Percentiles rank a stretch among this genome's conserved stretches.
Conservation (phyloP, 768 basidiomycete species). For the Collybiopsis luxurians region DNA sequence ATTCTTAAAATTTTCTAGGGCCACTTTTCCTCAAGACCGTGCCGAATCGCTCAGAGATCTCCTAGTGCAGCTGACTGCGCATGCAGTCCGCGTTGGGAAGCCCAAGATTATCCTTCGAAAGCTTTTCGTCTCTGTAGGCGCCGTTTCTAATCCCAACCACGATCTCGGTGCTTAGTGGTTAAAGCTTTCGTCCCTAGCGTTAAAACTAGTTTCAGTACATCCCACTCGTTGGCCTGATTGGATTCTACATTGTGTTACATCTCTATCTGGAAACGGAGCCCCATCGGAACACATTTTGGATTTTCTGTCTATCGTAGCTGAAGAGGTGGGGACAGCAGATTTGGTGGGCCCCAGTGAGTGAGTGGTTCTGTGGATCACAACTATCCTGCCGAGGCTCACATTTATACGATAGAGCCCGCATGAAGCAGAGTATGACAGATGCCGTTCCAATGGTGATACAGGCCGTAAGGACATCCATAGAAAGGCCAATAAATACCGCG, state of each 20-base stretch:
- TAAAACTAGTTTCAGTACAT: conserved; percentile 61
- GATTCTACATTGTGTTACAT: conserved; percentile 61
- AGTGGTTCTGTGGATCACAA: conserved; percentile 23
- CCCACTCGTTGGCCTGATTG: conserved; percentile 74
- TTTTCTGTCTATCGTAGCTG: conserved; percentile 79
- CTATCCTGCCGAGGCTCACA: conserved; percentile 5
- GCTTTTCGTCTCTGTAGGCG: conserved; percentile 79
- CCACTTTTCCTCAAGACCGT: conserved; percentile 65
- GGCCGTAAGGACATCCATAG: conserved; percentile 60
- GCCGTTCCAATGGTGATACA: conserved; percentile 71
- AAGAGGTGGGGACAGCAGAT: conserved; percentile 78
- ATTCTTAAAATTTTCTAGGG: too few relatives aligned
- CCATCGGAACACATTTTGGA: conserved; percentile 63
- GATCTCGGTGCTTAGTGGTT: conserved; percentile 6
- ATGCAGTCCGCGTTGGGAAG: conserved; percentile 55
- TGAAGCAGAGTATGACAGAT: conserved; percentile 63
- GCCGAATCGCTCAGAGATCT: conserved; percentile 58
- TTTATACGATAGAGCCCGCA: conserved; percentile 45
- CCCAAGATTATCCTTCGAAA: conserved; percentile 80
- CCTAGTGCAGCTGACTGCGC: conserved; percentile 67
- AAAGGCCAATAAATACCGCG: conserved; percentile 28
- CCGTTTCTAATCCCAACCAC: conserved; percentile 7
- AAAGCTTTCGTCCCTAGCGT: conserved; percentile 65
- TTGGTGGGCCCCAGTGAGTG: conserved; percentile 72
- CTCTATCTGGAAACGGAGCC: conserved; percentile 59